Evolutionary conservation across 805 yeast species (phyloP), one percentile per base, ranked within the genome.

Genomic region (Diddensiella santjacobensis): DNA sequence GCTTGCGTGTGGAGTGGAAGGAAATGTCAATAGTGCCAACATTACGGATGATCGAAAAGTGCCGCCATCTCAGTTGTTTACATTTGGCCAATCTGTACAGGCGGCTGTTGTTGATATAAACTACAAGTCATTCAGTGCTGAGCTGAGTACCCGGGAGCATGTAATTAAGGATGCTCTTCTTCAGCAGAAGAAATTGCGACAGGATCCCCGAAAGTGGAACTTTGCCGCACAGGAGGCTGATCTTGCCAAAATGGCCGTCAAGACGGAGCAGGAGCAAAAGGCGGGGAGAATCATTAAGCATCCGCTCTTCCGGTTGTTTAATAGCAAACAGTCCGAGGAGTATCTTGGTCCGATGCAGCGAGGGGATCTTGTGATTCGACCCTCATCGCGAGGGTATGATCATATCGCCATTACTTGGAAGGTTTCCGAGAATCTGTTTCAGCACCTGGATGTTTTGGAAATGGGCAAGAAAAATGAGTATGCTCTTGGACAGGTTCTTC

Each of bases 341-440:
- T 89, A 77, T 57, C 75, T 93, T 59, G 96, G 96, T 18, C 87
- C 96, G 20, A 78, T 84, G 63, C 79, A 83, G 38, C 83, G 90
- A 55, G 99, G 99, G 45, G 96, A 87, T 58, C 79, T 88, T 68
- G 96, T 93, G 18, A 85, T 93, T 48, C 79, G 99, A 57, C 99
- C 98, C 17, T 88, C 97, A 0, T 87, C 96, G 6, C 80, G 83
- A 53, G 99, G 99, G 38, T 74, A 78, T 41, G 86, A 87, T 54
- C 96, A 83, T 66, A 74, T 93, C 57, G 89, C 96, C 2, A 83
- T 91, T 37, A 91, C 99, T 0, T 93, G 98, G 97, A 93, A 93
- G 65, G 90, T 93, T 40, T 93, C 87, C 51, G 91, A 87, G 62
- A 85, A 83, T 63, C 70, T 91, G 53, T 93, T 84, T 69, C 98